phyloP scores from a whole-genome alignment of 768 basidiomycete species.

The Tricholoma furcatifolium region DNA sequence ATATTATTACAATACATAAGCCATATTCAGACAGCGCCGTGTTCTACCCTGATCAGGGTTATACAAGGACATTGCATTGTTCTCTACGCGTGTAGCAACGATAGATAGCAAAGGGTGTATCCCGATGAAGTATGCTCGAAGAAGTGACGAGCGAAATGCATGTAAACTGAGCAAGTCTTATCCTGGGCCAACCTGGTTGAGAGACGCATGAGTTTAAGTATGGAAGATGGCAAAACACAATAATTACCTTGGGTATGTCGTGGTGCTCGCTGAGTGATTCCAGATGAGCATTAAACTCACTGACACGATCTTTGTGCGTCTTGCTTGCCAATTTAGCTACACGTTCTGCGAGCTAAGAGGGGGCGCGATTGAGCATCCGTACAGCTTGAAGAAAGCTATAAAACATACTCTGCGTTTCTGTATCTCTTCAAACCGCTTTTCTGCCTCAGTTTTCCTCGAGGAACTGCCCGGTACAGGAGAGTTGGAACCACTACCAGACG shows the following conservation, averaged over 20 bases:
- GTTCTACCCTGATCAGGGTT: constrained; percentile 19
- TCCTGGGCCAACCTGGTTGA: constrained; percentile 77
- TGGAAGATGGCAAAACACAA: constrained; percentile 3
- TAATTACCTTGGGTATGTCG: constrained; percentile 83
- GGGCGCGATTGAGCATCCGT: constrained; percentile 1
- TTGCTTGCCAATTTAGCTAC: constrained; percentile 77
- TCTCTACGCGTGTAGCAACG: not conserved
- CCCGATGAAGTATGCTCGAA: constrained; percentile 3
- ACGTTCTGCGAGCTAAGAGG: constrained; percentile 62
- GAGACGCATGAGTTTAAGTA: constrained; percentile 10
- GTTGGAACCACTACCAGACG: constrained; percentile 56
- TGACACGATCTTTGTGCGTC: constrained; percentile 93
- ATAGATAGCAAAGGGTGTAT: not conserved
- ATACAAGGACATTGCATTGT: constrained; percentile 10
- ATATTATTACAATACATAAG: constrained; percentile 47
- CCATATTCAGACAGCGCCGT: constrained; percentile 20
- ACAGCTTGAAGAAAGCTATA: not conserved
- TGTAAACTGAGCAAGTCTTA: constrained; percentile 41
- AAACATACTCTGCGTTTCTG: constrained; percentile 73
- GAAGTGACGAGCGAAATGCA: constrained; percentile 7
- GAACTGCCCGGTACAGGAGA: constrained; percentile 57
- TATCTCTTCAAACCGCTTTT: constrained; percentile 85
- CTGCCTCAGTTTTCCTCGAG: constrained; percentile 79
- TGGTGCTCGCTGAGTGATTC: constrained; percentile 91
- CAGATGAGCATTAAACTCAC: constrained; percentile 84